phyloP scores from a whole-genome alignment of 306 rosid genomes.

The Astragalus glycyphyllos region DNA sequence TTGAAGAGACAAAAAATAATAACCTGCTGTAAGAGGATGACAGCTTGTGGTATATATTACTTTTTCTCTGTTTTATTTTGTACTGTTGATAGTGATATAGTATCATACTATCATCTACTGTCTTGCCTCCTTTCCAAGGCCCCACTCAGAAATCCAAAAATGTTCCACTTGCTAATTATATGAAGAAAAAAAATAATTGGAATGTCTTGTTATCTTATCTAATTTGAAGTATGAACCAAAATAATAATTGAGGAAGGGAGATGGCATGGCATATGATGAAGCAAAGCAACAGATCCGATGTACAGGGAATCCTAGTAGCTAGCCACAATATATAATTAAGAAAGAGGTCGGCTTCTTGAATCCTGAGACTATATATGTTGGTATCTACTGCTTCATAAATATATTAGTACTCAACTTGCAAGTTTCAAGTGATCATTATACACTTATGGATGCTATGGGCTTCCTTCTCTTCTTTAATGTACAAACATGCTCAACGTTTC shows the following conservation, averaged over 20 bases:
- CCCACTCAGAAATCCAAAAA: conserved; percentile 8
- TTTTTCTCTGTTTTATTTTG: not conserved
- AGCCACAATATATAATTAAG: not conserved
- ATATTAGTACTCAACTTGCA: no score
- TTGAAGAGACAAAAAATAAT: conserved; percentile 9
- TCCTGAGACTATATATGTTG: conserved; percentile 26
- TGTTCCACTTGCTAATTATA: conserved; percentile 24
- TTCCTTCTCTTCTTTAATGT: no score
- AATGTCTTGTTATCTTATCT: conserved; percentile 55
- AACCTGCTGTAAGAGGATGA: not conserved
- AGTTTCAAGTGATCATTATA: no score
- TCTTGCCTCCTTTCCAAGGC: conserved; percentile 1
- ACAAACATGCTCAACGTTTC: no score
- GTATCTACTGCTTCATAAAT: conserved; percentile 40
- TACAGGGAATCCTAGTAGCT: conserved; percentile 52
- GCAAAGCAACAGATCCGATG: conserved; percentile 64
- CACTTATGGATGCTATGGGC: no score
- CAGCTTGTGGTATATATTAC: not conserved
- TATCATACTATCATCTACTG: not conserved
- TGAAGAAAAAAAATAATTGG: conserved; percentile 32
- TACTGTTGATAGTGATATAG: not conserved
- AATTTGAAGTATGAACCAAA: conserved; percentile 25
- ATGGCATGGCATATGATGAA: conserved; percentile 49
- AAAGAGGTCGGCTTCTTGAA: conserved; percentile 32
- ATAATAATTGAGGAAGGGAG: conserved; percentile 48